phyloP scores from a whole-genome alignment of 2,329 filamentous ascomycete species.

The Helotiales sp. region DNA sequence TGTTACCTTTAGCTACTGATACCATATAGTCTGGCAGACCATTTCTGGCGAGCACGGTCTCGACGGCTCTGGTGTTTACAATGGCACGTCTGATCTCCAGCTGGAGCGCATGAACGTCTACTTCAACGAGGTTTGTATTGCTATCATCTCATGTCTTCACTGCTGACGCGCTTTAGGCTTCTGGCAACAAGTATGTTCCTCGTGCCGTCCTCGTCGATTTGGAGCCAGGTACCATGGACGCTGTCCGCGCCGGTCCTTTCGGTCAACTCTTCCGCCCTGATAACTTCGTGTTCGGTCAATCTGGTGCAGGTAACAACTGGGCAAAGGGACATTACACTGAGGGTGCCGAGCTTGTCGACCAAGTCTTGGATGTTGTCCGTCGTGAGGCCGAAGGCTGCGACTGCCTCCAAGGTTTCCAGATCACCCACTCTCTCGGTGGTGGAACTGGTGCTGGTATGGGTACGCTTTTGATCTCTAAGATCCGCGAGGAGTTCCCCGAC shows the following conservation, averaged over 20 bases:
- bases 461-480: constrained; percentile 99
- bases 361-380: constrained; percentile 97
- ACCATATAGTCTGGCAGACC: constrained; percentile 59
- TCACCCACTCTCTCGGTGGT: constrained; percentile 99
- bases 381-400: constrained; percentile 98
- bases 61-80: constrained; percentile 96
- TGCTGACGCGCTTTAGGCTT: constrained; percentile 61
- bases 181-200: constrained; percentile 98
- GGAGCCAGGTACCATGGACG: constrained; percentile 99
- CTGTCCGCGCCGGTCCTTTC: constrained; percentile 96
- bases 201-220: constrained; percentile 99
- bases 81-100: constrained; percentile 97
- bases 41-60: constrained; percentile 94
- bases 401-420: constrained; percentile 99
- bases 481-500: constrained; percentile 99
- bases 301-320: constrained; percentile 99
- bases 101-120: constrained; percentile 99
- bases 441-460: constrained; percentile 99
- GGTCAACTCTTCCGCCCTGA: constrained; percentile 99
- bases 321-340: constrained; percentile 99
- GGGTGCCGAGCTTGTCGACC: constrained; percentile 97
- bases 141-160: not conserved
- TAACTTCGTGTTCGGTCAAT: constrained; percentile 99
- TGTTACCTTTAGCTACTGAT: not conserved
- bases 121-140: constrained; percentile 77